These are phyloP conservation scores for Buddleja alternifolia DNA, from an alignment of 257 asterid genomes.

Conservation along the genomic window DNA sequence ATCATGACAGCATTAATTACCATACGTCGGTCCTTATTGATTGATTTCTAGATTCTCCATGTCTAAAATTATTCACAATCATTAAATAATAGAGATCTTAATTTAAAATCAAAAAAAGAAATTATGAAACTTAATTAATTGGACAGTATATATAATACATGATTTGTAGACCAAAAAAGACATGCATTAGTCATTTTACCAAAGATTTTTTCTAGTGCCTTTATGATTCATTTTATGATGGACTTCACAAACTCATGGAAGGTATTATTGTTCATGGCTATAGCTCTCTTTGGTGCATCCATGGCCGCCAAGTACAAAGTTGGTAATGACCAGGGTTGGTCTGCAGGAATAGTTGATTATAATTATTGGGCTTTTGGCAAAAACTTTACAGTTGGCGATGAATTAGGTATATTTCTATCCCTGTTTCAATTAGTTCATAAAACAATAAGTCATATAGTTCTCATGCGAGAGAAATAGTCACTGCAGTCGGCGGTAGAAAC, in stretches of 20 bases:
- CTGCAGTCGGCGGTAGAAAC: too few species aligned
- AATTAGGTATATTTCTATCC: slow-evolving; percentile 24
- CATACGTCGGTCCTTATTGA: too few species aligned
- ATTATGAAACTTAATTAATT: too few species aligned
- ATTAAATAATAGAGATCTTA: too few species aligned
- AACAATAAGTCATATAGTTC: not conserved
- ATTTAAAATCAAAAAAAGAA: too few species aligned
- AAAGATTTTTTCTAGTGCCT: not conserved
- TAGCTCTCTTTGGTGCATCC: slow-evolving; percentile 5
- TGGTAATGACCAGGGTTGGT: slow-evolving; percentile 34
- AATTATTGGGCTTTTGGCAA: slow-evolving; percentile 28
- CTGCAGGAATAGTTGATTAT: slow-evolving; percentile 32
- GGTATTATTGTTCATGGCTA: not conserved
- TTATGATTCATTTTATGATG: not conserved
- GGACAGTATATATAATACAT: too few species aligned
- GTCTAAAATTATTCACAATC: too few species aligned
- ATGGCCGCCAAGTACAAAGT: slow-evolving; percentile 22
- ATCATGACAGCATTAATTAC: too few species aligned
- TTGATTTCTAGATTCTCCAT: too few species aligned
- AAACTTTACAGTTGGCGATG: slow-evolving; percentile 29
- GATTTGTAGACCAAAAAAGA: too few species aligned
- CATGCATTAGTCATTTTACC: too few species aligned
- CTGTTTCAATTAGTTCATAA: not conserved
- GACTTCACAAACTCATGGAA: not conserved
- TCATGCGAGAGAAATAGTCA: too few species aligned